phyloP scores from a whole-genome alignment of 371 early-diverging fungal genomes.

The Mucor lusitanicus region DNA sequence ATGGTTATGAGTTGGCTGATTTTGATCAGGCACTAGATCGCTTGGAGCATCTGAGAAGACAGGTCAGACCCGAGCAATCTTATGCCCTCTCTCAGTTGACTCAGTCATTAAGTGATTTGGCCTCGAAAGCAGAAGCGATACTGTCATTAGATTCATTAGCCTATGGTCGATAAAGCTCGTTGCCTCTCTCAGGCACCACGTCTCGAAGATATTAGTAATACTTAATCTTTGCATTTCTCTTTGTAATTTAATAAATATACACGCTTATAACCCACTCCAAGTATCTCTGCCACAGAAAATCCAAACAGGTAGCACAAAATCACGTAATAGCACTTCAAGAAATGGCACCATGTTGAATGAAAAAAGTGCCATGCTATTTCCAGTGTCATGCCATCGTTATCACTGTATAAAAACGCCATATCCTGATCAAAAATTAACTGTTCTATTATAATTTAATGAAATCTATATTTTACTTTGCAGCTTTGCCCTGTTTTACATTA shows the following conservation, averaged over 20 bases:
- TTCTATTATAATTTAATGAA: background rate
- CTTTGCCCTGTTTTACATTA: slow-evolving; percentile 6
- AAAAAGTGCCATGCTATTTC: no score
- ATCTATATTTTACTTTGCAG: background rate
- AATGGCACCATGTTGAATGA: no score
- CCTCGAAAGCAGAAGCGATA: slow-evolving; percentile 32
- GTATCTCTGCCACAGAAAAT: no score
- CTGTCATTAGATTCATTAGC: slow-evolving; percentile 32
- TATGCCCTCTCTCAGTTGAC: slow-evolving; percentile 34
- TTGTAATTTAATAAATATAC: background rate
- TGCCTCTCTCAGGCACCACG: background rate
- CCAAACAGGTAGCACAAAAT: no score
- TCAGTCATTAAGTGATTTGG: slow-evolving; percentile 27
- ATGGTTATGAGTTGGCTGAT: slow-evolving; percentile 28
- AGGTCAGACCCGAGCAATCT: slow-evolving; percentile 36
- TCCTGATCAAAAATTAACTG: background rate
- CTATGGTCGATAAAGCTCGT: slow-evolving; percentile 15
- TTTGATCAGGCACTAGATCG: slow-evolving; percentile 29
- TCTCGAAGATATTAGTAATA: background rate
- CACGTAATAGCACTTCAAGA: no score
- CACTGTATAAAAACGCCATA: background rate
- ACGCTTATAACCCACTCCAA: background rate
- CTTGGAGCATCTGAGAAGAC: slow-evolving; percentile 32
- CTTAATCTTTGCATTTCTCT: background rate
- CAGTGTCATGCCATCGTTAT: no score